These are phyloP conservation scores for Botrytis sinoallii DNA, from an alignment of 2,329 filamentous ascomycete species.

Conservation along the genomic window DNA sequence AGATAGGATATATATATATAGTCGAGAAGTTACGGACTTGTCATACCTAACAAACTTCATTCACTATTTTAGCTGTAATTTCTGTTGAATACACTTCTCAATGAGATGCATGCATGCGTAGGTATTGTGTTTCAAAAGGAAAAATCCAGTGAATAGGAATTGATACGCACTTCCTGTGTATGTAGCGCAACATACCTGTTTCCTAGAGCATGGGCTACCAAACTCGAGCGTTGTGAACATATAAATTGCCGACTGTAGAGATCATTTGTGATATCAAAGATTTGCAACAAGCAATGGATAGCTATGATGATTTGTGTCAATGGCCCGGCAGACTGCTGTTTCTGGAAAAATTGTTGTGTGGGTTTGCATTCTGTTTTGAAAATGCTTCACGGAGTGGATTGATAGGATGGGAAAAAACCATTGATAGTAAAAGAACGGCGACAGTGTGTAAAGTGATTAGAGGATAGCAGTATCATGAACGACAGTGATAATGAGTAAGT, in stretches of 20 bases:
- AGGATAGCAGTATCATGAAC: background rate
- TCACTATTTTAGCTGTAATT: too few relatives aligned
- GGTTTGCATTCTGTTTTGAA: background rate
- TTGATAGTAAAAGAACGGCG: background rate
- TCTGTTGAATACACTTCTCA: too few relatives aligned
- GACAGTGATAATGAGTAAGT: background rate
- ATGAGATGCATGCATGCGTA: too few relatives aligned
- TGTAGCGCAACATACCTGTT: background rate
- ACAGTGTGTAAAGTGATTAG: too few relatives aligned
- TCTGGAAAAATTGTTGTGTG: background rate
- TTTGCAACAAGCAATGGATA: rapidly evolving
- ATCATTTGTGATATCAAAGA: background rate
- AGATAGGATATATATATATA: too few relatives aligned
- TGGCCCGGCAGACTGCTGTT: background rate
- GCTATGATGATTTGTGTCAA: too few relatives aligned
- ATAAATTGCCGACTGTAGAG: background rate
- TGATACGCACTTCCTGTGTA: background rate
- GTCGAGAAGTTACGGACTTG: too few relatives aligned
- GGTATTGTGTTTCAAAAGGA: too few relatives aligned
- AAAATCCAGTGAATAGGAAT: background rate
- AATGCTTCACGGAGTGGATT: background rate
- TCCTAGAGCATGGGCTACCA: background rate
- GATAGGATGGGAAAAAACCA: background rate
- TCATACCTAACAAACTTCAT: too few relatives aligned
- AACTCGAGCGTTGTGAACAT: background rate